phyloP scores from a whole-genome alignment of 2,329 filamentous ascomycete species.

The Alternaria burnsii region DNA sequence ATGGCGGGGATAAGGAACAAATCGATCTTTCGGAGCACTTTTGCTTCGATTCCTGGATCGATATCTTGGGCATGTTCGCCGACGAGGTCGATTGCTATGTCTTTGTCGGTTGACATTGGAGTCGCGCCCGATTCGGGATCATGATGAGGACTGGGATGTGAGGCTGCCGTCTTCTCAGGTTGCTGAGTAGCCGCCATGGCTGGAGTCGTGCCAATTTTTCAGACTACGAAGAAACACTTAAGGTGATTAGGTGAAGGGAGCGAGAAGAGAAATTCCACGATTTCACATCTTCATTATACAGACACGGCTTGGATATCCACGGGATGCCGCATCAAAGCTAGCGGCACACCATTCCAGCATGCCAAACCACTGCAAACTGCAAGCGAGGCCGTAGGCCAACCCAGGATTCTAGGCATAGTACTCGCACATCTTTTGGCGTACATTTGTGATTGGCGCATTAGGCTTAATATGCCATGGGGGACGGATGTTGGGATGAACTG shows the following conservation, averaged over 20 bases:
- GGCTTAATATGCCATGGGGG: constrained; percentile 9
- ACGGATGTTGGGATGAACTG: constrained; percentile 6
- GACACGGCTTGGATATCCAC: constrained; percentile 19
- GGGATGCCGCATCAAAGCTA: constrained; percentile 27
- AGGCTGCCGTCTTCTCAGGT: constrained; percentile 25
- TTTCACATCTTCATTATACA: constrained; percentile 21
- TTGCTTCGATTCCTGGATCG: constrained; percentile 63
- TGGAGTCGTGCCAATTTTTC: not conserved
- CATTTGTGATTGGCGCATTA: constrained; percentile 3
- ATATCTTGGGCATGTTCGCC: constrained; percentile 64
- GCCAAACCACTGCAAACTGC: constrained; percentile 6
- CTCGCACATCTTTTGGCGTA: not conserved
- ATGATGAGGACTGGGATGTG: constrained; percentile 16
- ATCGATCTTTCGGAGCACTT: constrained; percentile 73
- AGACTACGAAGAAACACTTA: not conserved
- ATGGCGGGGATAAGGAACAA: constrained; percentile 73
- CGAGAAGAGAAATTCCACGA: not conserved
- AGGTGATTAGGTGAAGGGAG: not conserved
- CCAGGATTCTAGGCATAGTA: not conserved
- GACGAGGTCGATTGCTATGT: constrained; percentile 67
- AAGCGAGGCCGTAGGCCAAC: constrained; percentile 4
- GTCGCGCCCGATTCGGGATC: constrained; percentile 28
- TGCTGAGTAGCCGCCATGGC: constrained; percentile 5
- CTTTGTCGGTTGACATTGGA: constrained; percentile 54
- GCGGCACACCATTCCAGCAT: constrained; percentile 16